A percentile compares a stretch with the other conserved stretches of the same genome.
These are phyloP conservation scores for Arthrobotrys sinensis DNA, from an alignment of 2,329 filamentous ascomycete species.

Conservation along the genomic window DNA sequence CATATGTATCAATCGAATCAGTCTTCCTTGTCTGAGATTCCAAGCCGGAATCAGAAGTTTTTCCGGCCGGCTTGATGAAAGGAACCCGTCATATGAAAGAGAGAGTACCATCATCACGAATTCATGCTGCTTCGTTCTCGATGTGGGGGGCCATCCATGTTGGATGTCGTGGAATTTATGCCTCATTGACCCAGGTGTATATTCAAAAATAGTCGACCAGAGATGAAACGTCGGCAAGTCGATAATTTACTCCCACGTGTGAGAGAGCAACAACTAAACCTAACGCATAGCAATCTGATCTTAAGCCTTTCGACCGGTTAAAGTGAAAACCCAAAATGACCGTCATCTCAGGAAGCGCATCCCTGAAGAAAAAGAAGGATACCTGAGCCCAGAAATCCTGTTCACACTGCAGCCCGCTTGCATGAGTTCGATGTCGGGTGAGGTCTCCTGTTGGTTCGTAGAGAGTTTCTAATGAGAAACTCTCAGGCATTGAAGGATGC, in stretches of 20 bases:
- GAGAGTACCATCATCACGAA: slow-evolving; percentile 9
- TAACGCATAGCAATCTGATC: slow-evolving; percentile 23
- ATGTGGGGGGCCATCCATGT: slow-evolving; percentile 56
- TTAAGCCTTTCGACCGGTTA: slow-evolving; percentile 51
- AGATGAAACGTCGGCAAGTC: slow-evolving; percentile 54
- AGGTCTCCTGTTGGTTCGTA: background rate
- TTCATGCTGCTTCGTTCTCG: slow-evolving; percentile 2
- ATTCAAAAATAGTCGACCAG: slow-evolving; percentile 46
- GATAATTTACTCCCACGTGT: slow-evolving; percentile 44
- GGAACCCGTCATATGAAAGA: slow-evolving; percentile 9
- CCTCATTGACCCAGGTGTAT: slow-evolving; percentile 47
- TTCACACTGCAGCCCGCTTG: slow-evolving; percentile 22
- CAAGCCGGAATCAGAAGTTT: slow-evolving; percentile 40
- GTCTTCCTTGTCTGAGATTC: slow-evolving; percentile 18
- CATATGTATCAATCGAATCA: slow-evolving; percentile 10
- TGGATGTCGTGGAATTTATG: slow-evolving; percentile 50
- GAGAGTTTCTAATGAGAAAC: background rate
- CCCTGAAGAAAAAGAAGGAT: slow-evolving; percentile 27
- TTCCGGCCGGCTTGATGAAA: slow-evolving; percentile 30
- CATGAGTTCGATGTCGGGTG: slow-evolving; percentile 12
- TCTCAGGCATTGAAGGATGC: slow-evolving; percentile 4
- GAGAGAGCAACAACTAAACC: slow-evolving; percentile 14
- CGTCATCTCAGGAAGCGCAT: slow-evolving; percentile 45
- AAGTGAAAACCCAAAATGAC: slow-evolving; percentile 47
- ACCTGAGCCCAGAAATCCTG: slow-evolving; percentile 27